Evolutionary conservation across 345 rosid species (phyloP).

Genomic region (Cochlearia excelsa): DNA sequence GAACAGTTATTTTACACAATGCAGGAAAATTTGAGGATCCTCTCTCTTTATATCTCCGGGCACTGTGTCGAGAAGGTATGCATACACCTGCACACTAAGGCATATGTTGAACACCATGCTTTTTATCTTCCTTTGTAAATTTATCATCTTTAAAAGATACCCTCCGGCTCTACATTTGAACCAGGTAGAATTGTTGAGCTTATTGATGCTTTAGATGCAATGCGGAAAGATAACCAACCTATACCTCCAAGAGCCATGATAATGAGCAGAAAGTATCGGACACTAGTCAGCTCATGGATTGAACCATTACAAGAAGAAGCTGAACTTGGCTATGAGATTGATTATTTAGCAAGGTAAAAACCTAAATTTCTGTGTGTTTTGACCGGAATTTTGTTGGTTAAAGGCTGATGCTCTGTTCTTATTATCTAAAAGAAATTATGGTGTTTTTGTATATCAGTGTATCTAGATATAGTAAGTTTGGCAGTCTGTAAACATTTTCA

Average conservation of each 20-base stretch:
- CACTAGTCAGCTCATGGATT: conserved; percentile 96
- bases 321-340: conserved; percentile 87
- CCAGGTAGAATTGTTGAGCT: conserved; percentile 87
- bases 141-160: conserved; percentile 3
- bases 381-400: conserved; percentile 2
- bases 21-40: conserved; percentile 92
- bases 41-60: conserved; percentile 90
- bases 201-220: conserved; percentile 84
- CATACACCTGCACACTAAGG: conserved; percentile 9
- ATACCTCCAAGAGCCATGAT: conserved; percentile 94
- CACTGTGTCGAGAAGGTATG: conserved; percentile 94
- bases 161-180: conserved; percentile 32
- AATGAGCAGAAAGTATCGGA: conserved; percentile 85
- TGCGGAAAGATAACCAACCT: conserved; percentile 76
- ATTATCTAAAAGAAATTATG: conserved; percentile 7
- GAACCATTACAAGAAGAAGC: conserved; percentile 98
- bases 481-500: conserved; percentile 33
- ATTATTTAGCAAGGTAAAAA: conserved; percentile 76
- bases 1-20: conserved; percentile 58
- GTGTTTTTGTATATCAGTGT: background rate
- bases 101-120: background rate
- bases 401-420: conserved; percentile 7
- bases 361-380: background rate
- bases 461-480: conserved; percentile 18
- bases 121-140: conserved; percentile 8